phyloP scores from a whole-genome alignment of 2,329 filamentous ascomycete genomes.

The Cercospora brassicicola region DNA sequence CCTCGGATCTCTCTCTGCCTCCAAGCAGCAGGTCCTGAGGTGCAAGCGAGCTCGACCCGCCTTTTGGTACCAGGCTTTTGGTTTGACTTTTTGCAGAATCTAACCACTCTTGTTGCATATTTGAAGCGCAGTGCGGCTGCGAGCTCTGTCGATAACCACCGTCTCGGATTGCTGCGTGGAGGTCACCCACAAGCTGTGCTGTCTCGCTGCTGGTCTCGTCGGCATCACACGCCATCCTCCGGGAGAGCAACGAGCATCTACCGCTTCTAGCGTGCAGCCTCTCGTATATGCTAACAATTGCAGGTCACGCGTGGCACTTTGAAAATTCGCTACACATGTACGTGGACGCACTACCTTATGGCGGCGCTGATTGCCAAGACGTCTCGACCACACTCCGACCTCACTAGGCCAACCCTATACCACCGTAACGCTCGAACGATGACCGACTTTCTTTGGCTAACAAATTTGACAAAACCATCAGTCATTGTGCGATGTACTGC shows the following conservation, averaged over 20 bases:
- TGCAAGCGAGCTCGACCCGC: background rate
- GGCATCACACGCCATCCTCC: background rate
- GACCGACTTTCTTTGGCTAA: background rate
- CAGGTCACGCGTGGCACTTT: background rate
- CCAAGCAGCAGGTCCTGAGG: background rate
- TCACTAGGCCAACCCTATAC: background rate
- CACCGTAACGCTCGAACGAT: background rate
- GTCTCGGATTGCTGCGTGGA: background rate
- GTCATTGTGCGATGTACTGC: background rate
- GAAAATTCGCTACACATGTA: background rate
- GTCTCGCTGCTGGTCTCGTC: background rate
- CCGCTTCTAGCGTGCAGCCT: background rate
- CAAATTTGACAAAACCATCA: background rate
- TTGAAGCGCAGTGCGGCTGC: background rate
- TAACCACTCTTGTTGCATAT: background rate
- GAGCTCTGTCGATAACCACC: background rate
- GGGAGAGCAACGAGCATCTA: background rate
- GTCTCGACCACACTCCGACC: background rate
- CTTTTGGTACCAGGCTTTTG: background rate
- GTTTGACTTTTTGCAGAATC: background rate
- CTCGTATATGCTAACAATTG: background rate
- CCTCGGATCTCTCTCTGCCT: background rate
- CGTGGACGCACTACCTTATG: background rate
- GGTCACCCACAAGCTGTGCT: background rate
- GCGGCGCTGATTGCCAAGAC: background rate